Evolutionary conservation across 208 protist species (phyloP), one percentile per base, ranked within the genome.

Genomic region (Angomonas ambiguus): DNA sequence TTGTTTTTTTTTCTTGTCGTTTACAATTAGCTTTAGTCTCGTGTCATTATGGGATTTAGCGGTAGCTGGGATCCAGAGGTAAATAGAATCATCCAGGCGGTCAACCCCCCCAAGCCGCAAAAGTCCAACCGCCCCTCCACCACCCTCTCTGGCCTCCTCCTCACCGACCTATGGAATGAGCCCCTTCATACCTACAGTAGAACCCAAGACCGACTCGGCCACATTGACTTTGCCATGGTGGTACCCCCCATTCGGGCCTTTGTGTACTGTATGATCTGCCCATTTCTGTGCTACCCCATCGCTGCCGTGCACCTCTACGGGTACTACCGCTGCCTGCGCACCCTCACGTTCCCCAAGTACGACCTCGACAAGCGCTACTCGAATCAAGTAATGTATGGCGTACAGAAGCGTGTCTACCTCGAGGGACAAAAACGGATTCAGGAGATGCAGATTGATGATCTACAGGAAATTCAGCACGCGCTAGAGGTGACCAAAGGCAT

Each of bases 181-280:
- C 89, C 89, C 49, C 77, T 95, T n/a, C 31, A 76, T 61, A 81
- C 89, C 2, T 53, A 65, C 53, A 93, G 86, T 74, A 79, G 86
- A 49, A 95, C 89, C 11, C 53, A 72, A 3, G 84, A 92, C 11
- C 72, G 83, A 10, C 62, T 93, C 13, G 87, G 85, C 32, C 81
- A 88, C 62, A 95, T 96, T 71, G 91, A 96, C 79, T 96, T 93
- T 63, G 82, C 62, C 45, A 94, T 94, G 87, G 61, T 93, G 18
- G 56, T 87, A 20, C 84, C 87, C 0, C 91, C 91, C 1, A 58
- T 88, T 11, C 87, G 91, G 25, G 77, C 80, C 38, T 91, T 93
- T 48, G 16, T 92, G 2, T 94, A 92, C 65, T 91, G 71, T 56
- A 86, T 82, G 76, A 25, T 93, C 1, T 79, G 82, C 25, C 91